Evolutionary conservation across 2,329 filamentous ascomycete genomes (phyloP), one percentile per base, ranked within the genome.

Genomic region (Colletotrichum sp.): DNA sequence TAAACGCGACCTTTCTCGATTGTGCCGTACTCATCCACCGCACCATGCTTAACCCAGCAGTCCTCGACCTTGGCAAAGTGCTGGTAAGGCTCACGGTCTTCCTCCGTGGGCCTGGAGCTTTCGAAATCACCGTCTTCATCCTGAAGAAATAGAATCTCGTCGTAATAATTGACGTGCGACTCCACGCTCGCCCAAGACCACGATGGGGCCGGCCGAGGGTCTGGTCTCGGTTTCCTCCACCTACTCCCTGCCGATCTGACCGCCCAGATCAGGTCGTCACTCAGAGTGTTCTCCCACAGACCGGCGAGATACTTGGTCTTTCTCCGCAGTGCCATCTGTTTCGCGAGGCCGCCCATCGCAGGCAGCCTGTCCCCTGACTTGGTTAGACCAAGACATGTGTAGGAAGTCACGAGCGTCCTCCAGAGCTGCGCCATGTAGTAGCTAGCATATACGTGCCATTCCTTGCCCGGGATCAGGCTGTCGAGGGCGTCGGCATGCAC

Each of bases 161-260:
- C 72, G 16, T 21, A 69, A 55, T 74, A 70, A 3, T 24, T 29
- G 6, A 72, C 61, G 21, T 43, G 27, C 7, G 62, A 24, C 11
- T 68, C 47, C 16, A 75, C 66, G 43, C 75, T 75, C 34, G 72
- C 75, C 72, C 75, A 76, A 6, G 72, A 75, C 75, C 75, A 76
- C 2, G 66, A 64, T 16, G 70, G 75, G 1, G 72, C 70, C 3
- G 31, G 12, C 15, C 8, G 11, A 3, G 64, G 54, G 8, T 31
- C 21, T 27, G 64, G 64, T 18, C 51, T 29, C 3, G 64, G 24
- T 13, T 34, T 65, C 61, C 54, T 47, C 38, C 38, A 16, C 15
- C 15, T 54, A 54, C 9, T 74, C 12, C 6, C 29, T 12, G 58
- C 27, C 12, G 33, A 61, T 8, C 43, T 21, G n/a, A 70, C 57